These are phyloP conservation scores for Alternaria incomplexa DNA, from an alignment of 2,329 filamentous ascomycete genomes.

Conservation along the genomic window DNA sequence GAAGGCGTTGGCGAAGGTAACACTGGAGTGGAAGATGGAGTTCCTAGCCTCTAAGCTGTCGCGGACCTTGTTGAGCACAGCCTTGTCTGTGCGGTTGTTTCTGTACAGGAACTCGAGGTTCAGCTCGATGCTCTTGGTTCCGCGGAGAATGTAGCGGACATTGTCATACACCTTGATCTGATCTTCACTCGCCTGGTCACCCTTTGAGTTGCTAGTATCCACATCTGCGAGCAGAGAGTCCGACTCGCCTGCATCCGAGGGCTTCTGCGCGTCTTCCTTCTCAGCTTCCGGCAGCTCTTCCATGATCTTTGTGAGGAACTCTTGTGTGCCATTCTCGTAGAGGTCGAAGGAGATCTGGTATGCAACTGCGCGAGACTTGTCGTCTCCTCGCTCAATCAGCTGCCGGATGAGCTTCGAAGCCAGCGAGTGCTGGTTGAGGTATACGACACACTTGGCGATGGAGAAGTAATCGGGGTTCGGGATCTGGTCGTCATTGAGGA, in stretches of 20 bases:
- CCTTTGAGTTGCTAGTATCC: constrained; percentile 58
- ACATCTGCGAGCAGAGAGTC: constrained; percentile 64
- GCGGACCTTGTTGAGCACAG: constrained; percentile 93
- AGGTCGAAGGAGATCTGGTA: constrained; percentile 99
- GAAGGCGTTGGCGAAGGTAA: constrained; percentile 97
- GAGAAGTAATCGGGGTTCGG: constrained; percentile 95
- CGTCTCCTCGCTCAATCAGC: constrained; percentile 79
- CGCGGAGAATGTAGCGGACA: constrained; percentile 72
- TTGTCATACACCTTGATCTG: constrained; percentile 62
- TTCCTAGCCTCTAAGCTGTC: constrained; percentile 95
- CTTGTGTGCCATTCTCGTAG: constrained; percentile 98
- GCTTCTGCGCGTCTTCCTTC: constrained; percentile 53
- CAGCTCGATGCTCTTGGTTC: constrained; percentile 90
- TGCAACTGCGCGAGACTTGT: constrained; percentile 79
- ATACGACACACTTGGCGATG: constrained; percentile 96
- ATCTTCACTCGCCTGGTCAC: constrained; percentile 55
- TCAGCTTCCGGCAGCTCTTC: constrained; percentile 69
- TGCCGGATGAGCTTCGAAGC: constrained; percentile 84
- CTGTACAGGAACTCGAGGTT: constrained; percentile 97
- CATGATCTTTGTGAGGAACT: constrained; percentile 90
- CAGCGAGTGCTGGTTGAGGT: constrained; percentile 89
- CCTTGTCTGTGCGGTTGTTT: constrained; percentile 90
- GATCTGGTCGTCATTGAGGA: constrained; percentile 93
- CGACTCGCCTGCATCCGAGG: constrained; percentile 61
- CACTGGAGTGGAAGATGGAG: constrained; percentile 97